Base-by-base conservation (phyloP, 2,329 filamentous ascomycete species). In the Calonectria crousiana region DNA sequence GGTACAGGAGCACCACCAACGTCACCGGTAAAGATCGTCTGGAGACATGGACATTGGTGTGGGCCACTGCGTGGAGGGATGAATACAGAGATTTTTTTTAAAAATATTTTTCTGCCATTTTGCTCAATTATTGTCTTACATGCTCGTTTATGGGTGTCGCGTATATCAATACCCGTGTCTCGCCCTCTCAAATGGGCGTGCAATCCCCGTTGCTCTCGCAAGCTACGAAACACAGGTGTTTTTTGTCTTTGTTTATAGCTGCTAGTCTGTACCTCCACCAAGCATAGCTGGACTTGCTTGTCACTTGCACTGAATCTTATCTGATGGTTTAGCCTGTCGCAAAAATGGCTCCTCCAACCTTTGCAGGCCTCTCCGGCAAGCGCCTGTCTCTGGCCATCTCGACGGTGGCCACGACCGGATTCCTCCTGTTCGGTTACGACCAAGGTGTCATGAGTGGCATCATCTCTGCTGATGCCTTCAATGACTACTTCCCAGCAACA, bases 371-470 rank as follows among this genome's bases (percentile, higher is more conserved):
- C 74, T 89, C 88, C 44, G 92, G 92, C 81, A 87, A 86, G 77
- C 85, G 84, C 47, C 86, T 93, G 68, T 90, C 89, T 23, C 78
- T 92, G 74, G 85, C 88, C 49, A 88, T 93, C 60, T 92, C 92
- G 1, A 87, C 89, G n/a, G 88, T 93, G 32, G 91, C 92, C 5
- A 93, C 92, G 0, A 92, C 90, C 65, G 91, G 90, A 28, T 92
- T 92, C 84, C 81, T 92, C 34, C 86, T 91, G n/a, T 91, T 90
- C 74, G 89, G 89, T 71, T 91, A 91, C 79, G 89, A 91, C 73
- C 90, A 88, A 82, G 86, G 87, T 76, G 86, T 88, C 49, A 90
- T 90, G 89, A 86, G 84, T 69, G 89, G 89, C 8, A 88, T 91
- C 75, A 90, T 90, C 74, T 87, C 87, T 26, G 87, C 89, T 4